These are phyloP conservation scores for Tubosaeta sp. DNA, from an alignment of 768 basidiomycete species.

Conservation along the genomic window DNA sequence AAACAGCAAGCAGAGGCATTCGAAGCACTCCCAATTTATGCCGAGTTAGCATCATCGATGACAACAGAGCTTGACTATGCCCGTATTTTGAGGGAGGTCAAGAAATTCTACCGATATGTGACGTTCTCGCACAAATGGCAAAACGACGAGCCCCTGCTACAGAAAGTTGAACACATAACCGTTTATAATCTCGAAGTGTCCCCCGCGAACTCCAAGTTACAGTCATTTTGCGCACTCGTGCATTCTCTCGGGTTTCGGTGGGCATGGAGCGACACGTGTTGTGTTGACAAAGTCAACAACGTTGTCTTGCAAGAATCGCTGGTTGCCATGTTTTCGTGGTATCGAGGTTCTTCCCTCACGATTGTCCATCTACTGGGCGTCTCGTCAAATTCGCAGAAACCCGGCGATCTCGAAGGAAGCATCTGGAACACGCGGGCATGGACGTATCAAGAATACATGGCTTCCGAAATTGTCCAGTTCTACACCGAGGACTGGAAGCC, in stretches of 20 bases:
- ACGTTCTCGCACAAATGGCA: constrained; percentile 6
- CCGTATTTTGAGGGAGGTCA: neutral
- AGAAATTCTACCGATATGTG: constrained; percentile 2
- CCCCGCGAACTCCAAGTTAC: neutral
- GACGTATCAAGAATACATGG: constrained; percentile 12
- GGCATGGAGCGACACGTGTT: constrained; percentile 7
- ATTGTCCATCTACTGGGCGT: constrained; percentile 3
- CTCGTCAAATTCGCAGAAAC: neutral
- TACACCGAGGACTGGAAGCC: neutral
- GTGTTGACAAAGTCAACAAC: neutral
- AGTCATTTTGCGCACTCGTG: neutral
- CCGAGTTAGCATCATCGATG: neutral
- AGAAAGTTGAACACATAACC: neutral
- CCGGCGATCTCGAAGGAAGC: neutral
- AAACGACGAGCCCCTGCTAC: neutral
- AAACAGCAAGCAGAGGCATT: neutral
- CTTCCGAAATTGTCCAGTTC: neutral
- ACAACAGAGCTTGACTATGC: neutral
- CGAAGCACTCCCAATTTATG: neutral
- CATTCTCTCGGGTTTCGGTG: neutral
- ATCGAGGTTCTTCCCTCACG: neutral
- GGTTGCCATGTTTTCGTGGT: constrained; percentile 14
- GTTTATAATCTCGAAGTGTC: neutral
- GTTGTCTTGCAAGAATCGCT: constrained; percentile 1
- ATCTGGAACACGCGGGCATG: constrained; percentile 9